phyloP scores from a whole-genome alignment of 805 yeast species.

The Lipomyces mesembrius region DNA sequence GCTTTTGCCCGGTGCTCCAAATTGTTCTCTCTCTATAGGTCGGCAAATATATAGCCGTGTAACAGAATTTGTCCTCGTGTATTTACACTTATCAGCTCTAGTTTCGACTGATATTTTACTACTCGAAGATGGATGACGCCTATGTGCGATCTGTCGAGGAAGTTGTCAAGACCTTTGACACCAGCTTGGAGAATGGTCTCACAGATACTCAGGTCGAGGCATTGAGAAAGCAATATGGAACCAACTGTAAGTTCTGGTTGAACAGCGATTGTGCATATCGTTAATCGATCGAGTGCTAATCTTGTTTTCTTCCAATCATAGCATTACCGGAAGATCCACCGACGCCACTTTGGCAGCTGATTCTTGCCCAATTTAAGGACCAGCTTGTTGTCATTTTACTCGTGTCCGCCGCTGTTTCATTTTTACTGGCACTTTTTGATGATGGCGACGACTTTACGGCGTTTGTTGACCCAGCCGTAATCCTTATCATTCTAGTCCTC shows the following conservation, averaged over 20 bases:
- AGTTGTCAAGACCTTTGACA: constrained; percentile 31
- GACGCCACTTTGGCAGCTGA: constrained; percentile 47
- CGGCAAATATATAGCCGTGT: background rate
- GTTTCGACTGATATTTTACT: background rate
- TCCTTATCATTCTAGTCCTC: constrained; percentile 52
- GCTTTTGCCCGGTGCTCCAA: background rate
- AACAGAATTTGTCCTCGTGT: background rate
- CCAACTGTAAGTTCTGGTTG: constrained; percentile 25
- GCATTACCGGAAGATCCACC: constrained; percentile 48
- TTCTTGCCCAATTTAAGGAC: constrained; percentile 49
- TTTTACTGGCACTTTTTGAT: constrained; percentile 44
- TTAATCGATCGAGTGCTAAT: constrained; percentile 5
- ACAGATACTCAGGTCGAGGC: constrained; percentile 36
- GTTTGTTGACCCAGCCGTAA: constrained; percentile 50
- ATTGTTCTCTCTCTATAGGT: background rate
- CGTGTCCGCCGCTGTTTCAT: constrained; percentile 46
- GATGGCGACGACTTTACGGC: constrained; percentile 46
- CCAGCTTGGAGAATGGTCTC: constrained; percentile 38
- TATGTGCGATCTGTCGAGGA: constrained; percentile 34
- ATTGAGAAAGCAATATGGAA: constrained; percentile 36
- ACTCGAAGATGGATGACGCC: constrained; percentile 33
- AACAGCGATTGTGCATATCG: background rate
- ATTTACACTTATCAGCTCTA: background rate
- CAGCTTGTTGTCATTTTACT: constrained; percentile 47
- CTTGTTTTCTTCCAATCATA: background rate